A percentile compares a stretch with the other conserved stretches of the same genome.
phyloP scores from a whole-genome alignment of 2,329 filamentous ascomycete species.

The Cercospora canescens region DNA sequence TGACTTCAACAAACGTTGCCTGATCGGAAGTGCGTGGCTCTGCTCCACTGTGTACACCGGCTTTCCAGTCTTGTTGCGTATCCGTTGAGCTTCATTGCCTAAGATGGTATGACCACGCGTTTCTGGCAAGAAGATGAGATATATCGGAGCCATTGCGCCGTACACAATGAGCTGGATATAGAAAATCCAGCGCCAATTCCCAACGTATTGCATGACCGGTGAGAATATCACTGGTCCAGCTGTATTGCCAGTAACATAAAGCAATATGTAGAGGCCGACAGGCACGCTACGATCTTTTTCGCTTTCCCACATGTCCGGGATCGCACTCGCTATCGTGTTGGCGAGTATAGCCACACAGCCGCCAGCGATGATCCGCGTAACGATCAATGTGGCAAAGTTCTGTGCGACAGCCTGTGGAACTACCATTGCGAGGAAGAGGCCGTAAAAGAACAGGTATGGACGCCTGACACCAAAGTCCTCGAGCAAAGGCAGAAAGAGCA shows the following conservation, averaged over 20 bases:
- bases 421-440: constrained; percentile 39
- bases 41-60: constrained; percentile 38
- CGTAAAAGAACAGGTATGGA: constrained; percentile 35
- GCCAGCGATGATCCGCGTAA: constrained; percentile 40
- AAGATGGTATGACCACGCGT: constrained; percentile 52
- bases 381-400: constrained; percentile 41
- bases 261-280: constrained; percentile 38
- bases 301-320: constrained; percentile 41
- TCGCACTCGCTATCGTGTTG: constrained; percentile 39
- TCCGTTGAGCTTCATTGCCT: constrained; percentile 35
- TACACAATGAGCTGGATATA: constrained; percentile 48
- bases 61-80: constrained; percentile 35
- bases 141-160: constrained; percentile 43
- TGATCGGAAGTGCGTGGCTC: constrained; percentile 33
- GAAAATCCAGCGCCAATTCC: constrained; percentile 42
- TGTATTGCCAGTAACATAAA: constrained; percentile 37
- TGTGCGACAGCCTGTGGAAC: constrained; percentile 41
- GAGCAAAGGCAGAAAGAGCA: constrained; percentile 40
- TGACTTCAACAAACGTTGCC: constrained; percentile 35
- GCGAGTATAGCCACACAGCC: constrained; percentile 38
- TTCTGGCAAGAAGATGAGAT: constrained; percentile 45
- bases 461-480: constrained; percentile 39
- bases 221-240: constrained; percentile 40
- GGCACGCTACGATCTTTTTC: constrained; percentile 36
- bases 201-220: constrained; percentile 33